These are phyloP conservation scores for Croton setiger DNA, from an alignment of 441 rosid species.

Conservation along the genomic window DNA sequence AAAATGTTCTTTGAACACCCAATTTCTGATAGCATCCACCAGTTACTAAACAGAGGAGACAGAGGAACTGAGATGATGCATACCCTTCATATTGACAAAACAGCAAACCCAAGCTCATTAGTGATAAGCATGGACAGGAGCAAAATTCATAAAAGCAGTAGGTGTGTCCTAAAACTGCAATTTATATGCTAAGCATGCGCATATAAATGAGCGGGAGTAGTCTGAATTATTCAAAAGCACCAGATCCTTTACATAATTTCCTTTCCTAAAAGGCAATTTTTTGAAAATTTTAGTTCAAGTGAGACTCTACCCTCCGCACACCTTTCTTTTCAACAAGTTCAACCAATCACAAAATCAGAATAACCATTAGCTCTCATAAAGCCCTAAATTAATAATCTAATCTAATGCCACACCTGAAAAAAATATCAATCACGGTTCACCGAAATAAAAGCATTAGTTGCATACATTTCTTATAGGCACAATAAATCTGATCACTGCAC, in stretches of 20 bases:
- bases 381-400: background rate
- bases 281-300: background rate
- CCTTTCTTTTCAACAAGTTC: background rate
- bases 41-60: slow-evolving; percentile 22
- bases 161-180: background rate
- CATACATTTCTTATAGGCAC: background rate
- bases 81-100: slow-evolving; percentile 27
- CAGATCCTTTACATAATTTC: no score
- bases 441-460: background rate
- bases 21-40: slow-evolving; percentile 24
- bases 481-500: no score
- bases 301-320: background rate
- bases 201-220: background rate
- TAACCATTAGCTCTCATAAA: background rate
- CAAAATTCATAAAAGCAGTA: background rate
- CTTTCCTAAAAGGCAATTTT: background rate
- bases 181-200: background rate
- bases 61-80: slow-evolving; percentile 22
- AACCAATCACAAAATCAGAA: background rate
- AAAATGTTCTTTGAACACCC: slow-evolving; percentile 13
- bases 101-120: slow-evolving; percentile 23
- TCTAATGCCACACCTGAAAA: background rate
- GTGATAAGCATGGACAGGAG: slow-evolving; percentile 15
- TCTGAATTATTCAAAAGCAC: background rate
- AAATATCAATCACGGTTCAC: background rate